These are phyloP conservation scores for Pleodorina starrii DNA, from an alignment of 139 green algal species.

Conservation along the genomic window DNA sequence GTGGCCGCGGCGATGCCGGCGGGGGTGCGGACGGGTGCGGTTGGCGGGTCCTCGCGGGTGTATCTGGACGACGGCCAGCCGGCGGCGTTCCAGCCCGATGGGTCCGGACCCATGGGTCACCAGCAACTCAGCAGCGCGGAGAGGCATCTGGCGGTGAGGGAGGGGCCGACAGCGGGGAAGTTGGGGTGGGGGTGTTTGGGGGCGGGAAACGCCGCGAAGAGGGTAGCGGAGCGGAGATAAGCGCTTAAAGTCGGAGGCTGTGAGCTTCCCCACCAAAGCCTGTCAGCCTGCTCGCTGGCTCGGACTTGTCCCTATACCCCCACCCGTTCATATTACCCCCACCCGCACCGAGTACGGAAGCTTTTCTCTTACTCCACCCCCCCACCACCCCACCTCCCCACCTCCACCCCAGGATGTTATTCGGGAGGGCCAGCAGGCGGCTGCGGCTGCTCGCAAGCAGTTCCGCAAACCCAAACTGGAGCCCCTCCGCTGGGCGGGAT, in stretches of 20 bases:
- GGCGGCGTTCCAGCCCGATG: background rate
- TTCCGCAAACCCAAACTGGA: background rate
- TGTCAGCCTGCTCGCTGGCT: too few relatives aligned
- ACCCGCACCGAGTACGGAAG: too few relatives aligned
- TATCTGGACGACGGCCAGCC: slow-evolving; percentile 5
- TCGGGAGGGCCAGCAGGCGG: background rate
- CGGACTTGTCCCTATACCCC: too few relatives aligned
- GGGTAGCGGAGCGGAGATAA: too few relatives aligned
- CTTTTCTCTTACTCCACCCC: too few relatives aligned
- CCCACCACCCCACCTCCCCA: background rate
- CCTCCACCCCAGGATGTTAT: background rate
- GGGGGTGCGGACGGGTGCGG: background rate
- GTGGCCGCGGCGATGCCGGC: too few relatives aligned
- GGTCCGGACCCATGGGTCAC: background rate
- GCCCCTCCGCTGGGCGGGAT: background rate
- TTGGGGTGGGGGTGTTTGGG: too few relatives aligned
- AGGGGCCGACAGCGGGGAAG: too few relatives aligned
- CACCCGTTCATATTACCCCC: too few relatives aligned
- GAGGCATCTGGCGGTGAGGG: background rate
- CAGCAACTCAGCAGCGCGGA: background rate
- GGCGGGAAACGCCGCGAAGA: too few relatives aligned
- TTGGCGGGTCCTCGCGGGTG: background rate
- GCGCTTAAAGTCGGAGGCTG: too few relatives aligned
- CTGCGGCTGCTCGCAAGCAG: background rate
- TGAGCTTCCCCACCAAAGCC: too few relatives aligned